Evolutionary conservation across 1,139 yeast species (phyloP).

Genomic region (Sugiyamaella pinicola): DNA sequence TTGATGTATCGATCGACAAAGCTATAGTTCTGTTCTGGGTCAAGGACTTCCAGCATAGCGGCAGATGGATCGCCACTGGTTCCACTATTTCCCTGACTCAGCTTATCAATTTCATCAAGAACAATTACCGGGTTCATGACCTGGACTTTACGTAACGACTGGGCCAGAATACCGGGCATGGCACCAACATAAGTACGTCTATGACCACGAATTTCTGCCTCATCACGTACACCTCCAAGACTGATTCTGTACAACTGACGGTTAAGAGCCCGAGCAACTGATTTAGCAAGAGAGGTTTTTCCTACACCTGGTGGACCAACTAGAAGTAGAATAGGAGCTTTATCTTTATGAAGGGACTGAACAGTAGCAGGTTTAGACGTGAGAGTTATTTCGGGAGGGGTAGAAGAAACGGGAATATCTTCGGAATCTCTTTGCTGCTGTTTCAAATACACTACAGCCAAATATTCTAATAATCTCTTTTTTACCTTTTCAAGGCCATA

Average conservation of each 20-base stretch:
- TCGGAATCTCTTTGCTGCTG: slow-evolving; percentile 23
- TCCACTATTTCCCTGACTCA: slow-evolving; percentile 55
- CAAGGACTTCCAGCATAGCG: slow-evolving; percentile 84
- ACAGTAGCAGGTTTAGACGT: not conserved
- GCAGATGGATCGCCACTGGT: slow-evolving; percentile 90
- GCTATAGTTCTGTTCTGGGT: slow-evolving; percentile 82
- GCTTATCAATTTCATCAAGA: slow-evolving; percentile 87
- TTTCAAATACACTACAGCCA: slow-evolving; percentile 73
- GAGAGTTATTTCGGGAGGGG: not conserved
- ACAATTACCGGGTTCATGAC: slow-evolving; percentile 88
- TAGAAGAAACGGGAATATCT: not conserved
- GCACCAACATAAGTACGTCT: slow-evolving; percentile 93
- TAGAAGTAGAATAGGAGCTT: slow-evolving; percentile 74
- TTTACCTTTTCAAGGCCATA: slow-evolving; percentile 83
- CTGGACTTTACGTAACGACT: slow-evolving; percentile 75
- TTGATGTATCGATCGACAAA: slow-evolving; percentile 87
- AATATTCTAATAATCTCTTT: slow-evolving; percentile 75
- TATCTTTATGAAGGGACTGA: slow-evolving; percentile 43
- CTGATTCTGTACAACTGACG: slow-evolving; percentile 82
- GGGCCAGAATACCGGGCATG: slow-evolving; percentile 85
- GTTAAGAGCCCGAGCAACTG: slow-evolving; percentile 78
- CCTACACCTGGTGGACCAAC: slow-evolving; percentile 98
- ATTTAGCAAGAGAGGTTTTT: slow-evolving; percentile 84
- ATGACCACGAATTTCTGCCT: slow-evolving; percentile 90
- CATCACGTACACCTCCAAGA: slow-evolving; percentile 87